Evolutionary conservation across 1,284 basidiomycete genomes (phyloP), one percentile per base, ranked within the genome.

Genomic region (Bondarzewia mesenterica): DNA sequence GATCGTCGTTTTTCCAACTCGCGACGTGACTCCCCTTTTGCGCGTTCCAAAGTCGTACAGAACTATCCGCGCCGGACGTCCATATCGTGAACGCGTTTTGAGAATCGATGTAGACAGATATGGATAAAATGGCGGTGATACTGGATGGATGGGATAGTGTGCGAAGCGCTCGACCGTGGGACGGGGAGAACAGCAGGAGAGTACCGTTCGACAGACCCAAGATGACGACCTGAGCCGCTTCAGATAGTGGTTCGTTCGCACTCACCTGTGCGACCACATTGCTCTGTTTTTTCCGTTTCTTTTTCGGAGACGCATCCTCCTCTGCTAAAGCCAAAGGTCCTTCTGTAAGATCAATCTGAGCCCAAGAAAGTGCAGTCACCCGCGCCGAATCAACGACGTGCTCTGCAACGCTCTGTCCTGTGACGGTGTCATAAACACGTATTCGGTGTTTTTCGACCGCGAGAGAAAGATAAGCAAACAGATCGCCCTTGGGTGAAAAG

Each of bases 371-470:
- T 48, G 75, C 65, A 40, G 78, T 74, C 37, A 82, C 75, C 41
- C 78, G 72, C 48, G 74, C 73, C 20, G 68, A 71, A 29, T 82
- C 79, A 26, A 84, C 60, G 14, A 75, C 69, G 62, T 80, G 69
- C 57, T 86, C 81, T 8, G 78, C 75, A 22, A 78, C 65, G 20
- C 78, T 72, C 52, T 75, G 73, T 27, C 71, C 72, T 8, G 78
- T 73, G 14, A 69, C 57, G 4, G 79, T 76, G 60, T 82, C 74
- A 62, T 82, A 85, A 42, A 88, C 71, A 53, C 81, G 79, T 49
- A 88, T 65, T 37, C 82, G 75, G 59, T 87, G 83, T 60, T 85
- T 87, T 70, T 88, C 84, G 43, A 87, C 72, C 5, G 84, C 76
- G 18, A 85, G 72, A 25, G 82, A 81, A 42, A 86, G 63, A 52